These are phyloP conservation scores for Amanita molliuscula DNA, from an alignment of 768 basidiomycete species.

Conservation along the genomic window DNA sequence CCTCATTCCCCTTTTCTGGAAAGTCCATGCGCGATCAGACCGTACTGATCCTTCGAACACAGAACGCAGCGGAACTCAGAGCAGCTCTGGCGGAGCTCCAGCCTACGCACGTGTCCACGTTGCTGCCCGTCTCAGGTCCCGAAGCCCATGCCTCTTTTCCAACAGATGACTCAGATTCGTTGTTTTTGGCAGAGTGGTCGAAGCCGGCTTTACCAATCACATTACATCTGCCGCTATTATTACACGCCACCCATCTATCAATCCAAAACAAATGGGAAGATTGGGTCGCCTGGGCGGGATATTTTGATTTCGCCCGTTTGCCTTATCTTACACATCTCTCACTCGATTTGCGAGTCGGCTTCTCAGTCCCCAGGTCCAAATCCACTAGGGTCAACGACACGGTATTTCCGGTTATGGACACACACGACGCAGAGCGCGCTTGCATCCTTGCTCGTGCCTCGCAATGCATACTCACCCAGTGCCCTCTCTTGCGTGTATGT, in stretches of 20 bases:
- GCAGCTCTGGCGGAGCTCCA: not conserved
- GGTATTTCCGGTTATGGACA: slow-evolving; percentile 7
- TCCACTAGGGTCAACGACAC: slow-evolving; percentile 2
- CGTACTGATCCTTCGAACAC: slow-evolving; percentile 2
- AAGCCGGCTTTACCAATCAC: slow-evolving; percentile 13
- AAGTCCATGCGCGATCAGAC: not conserved
- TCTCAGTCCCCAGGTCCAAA: slow-evolving; percentile 13
- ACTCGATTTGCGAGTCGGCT: slow-evolving; percentile 24
- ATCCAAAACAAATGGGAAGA: slow-evolving; percentile 32
- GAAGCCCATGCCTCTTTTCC: not conserved
- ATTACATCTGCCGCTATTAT: slow-evolving; percentile 22
- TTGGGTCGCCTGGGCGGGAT: slow-evolving; percentile 26
- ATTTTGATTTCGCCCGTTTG: slow-evolving; percentile 13
- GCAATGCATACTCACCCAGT: slow-evolving; percentile 2
- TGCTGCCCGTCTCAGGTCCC: slow-evolving; percentile 4
- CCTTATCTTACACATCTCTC: slow-evolving; percentile 26
- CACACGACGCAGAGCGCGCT: not conserved
- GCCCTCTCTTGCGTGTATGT: slow-evolving; percentile 17
- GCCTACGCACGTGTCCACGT: slow-evolving; percentile 1
- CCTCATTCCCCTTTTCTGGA: not conserved
- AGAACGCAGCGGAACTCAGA: not conserved
- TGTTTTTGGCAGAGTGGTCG: slow-evolving; percentile 7
- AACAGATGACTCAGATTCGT: not conserved
- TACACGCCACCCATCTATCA: slow-evolving; percentile 25
- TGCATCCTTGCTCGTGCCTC: not conserved